These are phyloP conservation scores for Goniomonas avonlea DNA, from an alignment of 78 protist species.

Conservation along the genomic window DNA sequence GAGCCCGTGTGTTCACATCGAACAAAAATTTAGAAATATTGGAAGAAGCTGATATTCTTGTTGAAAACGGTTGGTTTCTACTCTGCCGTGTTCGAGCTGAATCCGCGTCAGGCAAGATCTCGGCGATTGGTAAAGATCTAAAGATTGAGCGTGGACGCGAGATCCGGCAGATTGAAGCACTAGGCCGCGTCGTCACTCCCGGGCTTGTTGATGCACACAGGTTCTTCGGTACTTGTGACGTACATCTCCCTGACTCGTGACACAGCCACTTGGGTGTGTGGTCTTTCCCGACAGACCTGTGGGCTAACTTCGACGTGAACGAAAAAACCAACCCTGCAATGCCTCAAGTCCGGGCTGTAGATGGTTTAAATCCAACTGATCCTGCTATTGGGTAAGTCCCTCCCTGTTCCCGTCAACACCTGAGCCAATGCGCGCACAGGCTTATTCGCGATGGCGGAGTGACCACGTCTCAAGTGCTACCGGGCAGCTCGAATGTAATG, in stretches of 20 bases:
- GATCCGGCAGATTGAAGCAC: not conserved
- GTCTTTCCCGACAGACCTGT: not conserved
- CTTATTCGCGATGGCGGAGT: constrained; percentile 1
- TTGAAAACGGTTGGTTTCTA: too few relatives aligned
- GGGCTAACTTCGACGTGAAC: not conserved
- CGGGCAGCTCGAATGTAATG: constrained; percentile 15
- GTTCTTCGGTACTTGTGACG: too few relatives aligned
- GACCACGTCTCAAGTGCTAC: constrained; percentile 14
- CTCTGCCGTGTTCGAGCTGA: too few relatives aligned
- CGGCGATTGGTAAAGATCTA: too few relatives aligned
- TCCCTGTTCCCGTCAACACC: too few relatives aligned
- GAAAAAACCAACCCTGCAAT: not conserved
- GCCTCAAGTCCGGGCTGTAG: constrained; percentile 20
- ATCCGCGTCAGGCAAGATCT: too few relatives aligned
- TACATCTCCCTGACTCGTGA: too few relatives aligned
- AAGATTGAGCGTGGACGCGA: too few relatives aligned
- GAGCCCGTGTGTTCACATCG: too few relatives aligned
- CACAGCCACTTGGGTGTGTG: constrained; percentile 12
- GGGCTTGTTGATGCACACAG: constrained; percentile 6
- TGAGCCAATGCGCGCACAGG: too few relatives aligned
- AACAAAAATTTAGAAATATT: too few relatives aligned
- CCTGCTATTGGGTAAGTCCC: not conserved
- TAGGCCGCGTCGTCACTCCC: not conserved
- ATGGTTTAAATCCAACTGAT: not conserved
- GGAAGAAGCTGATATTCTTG: too few relatives aligned